These are phyloP conservation scores for Fusarium sp. DNA, from an alignment of 2,329 filamentous ascomycete species.

Conservation along the genomic window DNA sequence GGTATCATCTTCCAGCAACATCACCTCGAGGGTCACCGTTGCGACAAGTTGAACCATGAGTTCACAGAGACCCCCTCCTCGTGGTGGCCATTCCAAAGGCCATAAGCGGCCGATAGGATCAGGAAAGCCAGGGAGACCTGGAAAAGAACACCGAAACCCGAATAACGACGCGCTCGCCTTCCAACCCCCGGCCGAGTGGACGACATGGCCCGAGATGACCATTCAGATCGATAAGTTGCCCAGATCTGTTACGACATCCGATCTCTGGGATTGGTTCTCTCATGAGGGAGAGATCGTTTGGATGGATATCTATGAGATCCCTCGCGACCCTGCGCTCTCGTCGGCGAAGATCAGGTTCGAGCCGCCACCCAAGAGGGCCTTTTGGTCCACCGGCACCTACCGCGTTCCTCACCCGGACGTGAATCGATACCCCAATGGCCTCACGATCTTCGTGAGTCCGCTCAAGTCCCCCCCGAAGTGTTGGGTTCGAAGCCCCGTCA, in stretches of 20 bases:
- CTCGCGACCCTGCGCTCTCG: slow-evolving; percentile 28
- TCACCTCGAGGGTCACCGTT: neutral
- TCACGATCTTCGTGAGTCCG: slow-evolving; percentile 31
- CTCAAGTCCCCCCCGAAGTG: slow-evolving; percentile 6
- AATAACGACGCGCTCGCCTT: neutral
- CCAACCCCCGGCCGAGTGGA: slow-evolving; percentile 43
- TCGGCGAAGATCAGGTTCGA: slow-evolving; percentile 62
- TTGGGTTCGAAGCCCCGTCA: slow-evolving; percentile 35
- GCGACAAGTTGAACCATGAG: slow-evolving; percentile 13
- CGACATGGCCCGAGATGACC: slow-evolving; percentile 46
- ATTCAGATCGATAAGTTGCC: slow-evolving; percentile 50
- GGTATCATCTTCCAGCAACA: neutral
- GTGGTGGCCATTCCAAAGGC: neutral
- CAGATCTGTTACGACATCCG: slow-evolving; percentile 47
- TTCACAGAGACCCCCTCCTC: neutral
- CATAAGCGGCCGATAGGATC: neutral
- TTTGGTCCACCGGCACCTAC: slow-evolving; percentile 56
- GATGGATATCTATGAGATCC: slow-evolving; percentile 60
- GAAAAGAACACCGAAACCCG: neutral
- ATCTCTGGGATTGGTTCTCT: slow-evolving; percentile 62
- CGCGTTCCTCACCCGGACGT: slow-evolving; percentile 40
- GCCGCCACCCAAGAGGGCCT: slow-evolving; percentile 60
- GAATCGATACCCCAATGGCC: slow-evolving; percentile 27
- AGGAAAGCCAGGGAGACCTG: neutral
- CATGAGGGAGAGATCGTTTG: slow-evolving; percentile 60